Percentiles rank a stretch among this genome's conserved stretches.
phyloP scores from a whole-genome alignment of 495 filamentous ascomycete species.

The Baudoinia panamericana region DNA sequence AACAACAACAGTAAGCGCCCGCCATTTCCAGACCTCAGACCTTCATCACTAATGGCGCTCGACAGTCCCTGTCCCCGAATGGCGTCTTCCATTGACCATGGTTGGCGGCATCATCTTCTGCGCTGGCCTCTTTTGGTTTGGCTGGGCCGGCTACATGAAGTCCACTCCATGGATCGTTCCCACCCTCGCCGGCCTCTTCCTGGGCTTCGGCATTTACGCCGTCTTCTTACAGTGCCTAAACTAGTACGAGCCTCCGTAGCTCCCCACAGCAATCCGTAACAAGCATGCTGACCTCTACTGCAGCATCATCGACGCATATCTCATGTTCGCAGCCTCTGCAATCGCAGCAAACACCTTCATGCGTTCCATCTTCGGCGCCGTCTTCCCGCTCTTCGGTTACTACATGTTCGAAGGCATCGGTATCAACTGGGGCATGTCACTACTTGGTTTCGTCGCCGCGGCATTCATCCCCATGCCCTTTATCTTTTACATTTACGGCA shows the following conservation, averaged over 20 bases:
- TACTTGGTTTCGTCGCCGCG: constrained; percentile 22
- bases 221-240: constrained; percentile 26
- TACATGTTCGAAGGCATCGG: constrained; percentile 25
- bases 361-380: constrained; percentile 21
- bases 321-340: constrained; percentile 23
- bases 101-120: constrained; percentile 22
- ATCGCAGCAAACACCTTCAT: constrained; percentile 25
- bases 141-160: constrained; percentile 28
- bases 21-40: constrained; percentile 1
- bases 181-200: constrained; percentile 16
- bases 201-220: constrained; percentile 24
- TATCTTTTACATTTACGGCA: constrained; percentile 18
- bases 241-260: too few relatives aligned
- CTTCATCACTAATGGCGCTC: constrained; percentile 5
- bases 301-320: constrained; percentile 11
- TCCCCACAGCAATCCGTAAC: too few relatives aligned
- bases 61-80: constrained; percentile 27
- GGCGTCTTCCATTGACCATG: constrained; percentile 24
- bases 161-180: constrained; percentile 27
- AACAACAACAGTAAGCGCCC: too few relatives aligned
- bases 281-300: too few relatives aligned
- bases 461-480: constrained; percentile 23
- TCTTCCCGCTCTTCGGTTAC: constrained; percentile 19
- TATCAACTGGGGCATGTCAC: constrained; percentile 23
- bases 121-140: constrained; percentile 28